phyloP scores from a whole-genome alignment of 805 yeast species.

The Candida oleophila region DNA sequence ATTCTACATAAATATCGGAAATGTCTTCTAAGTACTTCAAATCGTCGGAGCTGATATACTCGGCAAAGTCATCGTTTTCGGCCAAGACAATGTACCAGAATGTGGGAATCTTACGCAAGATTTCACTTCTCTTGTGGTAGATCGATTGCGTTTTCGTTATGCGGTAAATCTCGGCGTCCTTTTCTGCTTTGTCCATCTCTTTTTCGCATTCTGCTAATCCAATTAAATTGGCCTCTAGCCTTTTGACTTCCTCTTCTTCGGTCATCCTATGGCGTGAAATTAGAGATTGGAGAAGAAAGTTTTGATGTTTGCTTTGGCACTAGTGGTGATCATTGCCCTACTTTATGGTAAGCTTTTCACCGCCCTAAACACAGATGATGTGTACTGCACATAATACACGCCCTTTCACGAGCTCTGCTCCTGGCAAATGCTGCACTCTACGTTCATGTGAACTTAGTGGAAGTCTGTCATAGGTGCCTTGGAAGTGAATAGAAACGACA shows the following conservation, averaged over 20 bases:
- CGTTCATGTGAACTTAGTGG: too few relatives aligned
- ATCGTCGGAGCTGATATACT: slow-evolving; percentile 74
- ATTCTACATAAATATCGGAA: slow-evolving; percentile 59
- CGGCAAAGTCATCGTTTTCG: slow-evolving; percentile 81
- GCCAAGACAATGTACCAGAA: slow-evolving; percentile 90
- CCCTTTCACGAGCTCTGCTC: too few relatives aligned
- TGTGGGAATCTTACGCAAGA: slow-evolving; percentile 57
- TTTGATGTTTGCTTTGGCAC: too few relatives aligned
- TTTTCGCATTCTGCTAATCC: slow-evolving; percentile 57
- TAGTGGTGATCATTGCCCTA: too few relatives aligned
- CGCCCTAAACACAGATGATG: too few relatives aligned
- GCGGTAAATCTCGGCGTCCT: slow-evolving; percentile 56
- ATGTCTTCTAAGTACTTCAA: slow-evolving; percentile 70
- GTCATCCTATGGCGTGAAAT: slow-evolving; percentile 4
- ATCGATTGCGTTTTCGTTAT: slow-evolving; percentile 54
- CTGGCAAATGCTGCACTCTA: too few relatives aligned
- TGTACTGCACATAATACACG: too few relatives aligned
- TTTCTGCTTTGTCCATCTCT: slow-evolving; percentile 58
- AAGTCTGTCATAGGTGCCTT: too few relatives aligned
- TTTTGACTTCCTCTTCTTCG: slow-evolving; percentile 7
- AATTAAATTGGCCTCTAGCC: slow-evolving; percentile 18
- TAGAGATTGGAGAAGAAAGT: too few relatives aligned
- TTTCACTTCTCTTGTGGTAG: slow-evolving; percentile 54
- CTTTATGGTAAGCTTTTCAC: too few relatives aligned
- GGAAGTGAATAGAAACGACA: too few relatives aligned